Conservation (phyloP, 164 flowering plant species). For the Dillenia turbinata region DNA sequence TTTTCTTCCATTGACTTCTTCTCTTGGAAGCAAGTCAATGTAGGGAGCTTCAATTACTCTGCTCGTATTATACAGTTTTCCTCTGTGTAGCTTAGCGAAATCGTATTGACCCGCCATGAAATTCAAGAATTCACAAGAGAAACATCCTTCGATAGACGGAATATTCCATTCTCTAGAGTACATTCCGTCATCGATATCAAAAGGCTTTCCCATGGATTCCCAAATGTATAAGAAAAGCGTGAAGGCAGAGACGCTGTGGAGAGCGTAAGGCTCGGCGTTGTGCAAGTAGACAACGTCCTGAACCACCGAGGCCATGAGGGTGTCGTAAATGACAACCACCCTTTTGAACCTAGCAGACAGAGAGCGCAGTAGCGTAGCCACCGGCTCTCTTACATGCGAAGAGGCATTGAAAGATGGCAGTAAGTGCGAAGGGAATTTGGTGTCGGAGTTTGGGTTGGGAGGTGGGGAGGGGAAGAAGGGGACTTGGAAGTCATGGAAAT, state of each 20-base stretch:
- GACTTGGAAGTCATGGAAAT: constrained; percentile 47
- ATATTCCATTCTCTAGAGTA: not conserved
- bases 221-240: constrained; percentile 13
- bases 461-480: constrained; percentile 33
- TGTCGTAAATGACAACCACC: constrained; percentile 49
- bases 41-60: constrained; percentile 35
- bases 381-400: constrained; percentile 37
- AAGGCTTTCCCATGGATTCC: constrained; percentile 20
- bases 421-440: constrained; percentile 54
- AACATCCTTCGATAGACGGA: constrained; percentile 40
- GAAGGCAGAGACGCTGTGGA: constrained; percentile 48
- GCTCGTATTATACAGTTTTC: constrained; percentile 46
- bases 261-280: constrained; percentile 52
- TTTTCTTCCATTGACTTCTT: constrained; percentile 4
- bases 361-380: constrained; percentile 25
- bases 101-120: constrained; percentile 22
- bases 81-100: constrained; percentile 15
- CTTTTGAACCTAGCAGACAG: constrained; percentile 26
- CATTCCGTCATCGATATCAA: not conserved
- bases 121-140: constrained; percentile 29
- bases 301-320: constrained; percentile 53
- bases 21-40: constrained; percentile 24
- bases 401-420: constrained; percentile 38
- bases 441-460: constrained; percentile 32
- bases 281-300: constrained; percentile 31